phyloP scores from a whole-genome alignment of 2,329 filamentous ascomycete genomes.

The Arthroderma uncinatum region DNA sequence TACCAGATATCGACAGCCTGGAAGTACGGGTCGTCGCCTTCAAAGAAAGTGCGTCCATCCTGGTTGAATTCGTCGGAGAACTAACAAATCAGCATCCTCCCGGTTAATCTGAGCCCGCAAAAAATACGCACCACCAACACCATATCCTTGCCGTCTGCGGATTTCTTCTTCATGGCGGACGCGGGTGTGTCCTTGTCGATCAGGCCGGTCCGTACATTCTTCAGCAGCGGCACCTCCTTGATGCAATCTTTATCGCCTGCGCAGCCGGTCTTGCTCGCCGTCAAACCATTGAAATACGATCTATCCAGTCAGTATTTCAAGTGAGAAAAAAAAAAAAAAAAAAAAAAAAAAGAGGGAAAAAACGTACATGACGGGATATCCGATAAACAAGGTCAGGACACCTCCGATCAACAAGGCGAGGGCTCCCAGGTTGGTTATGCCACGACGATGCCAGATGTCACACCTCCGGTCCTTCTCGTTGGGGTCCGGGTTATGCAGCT shows the following conservation, averaged over 20 bases:
- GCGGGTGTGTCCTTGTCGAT: slow-evolving; percentile 59
- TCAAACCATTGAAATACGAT: neutral
- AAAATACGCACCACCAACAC: slow-evolving; percentile 44
- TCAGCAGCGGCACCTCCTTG: slow-evolving; percentile 41
- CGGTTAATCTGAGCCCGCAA: neutral
- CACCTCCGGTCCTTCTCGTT: slow-evolving; percentile 51
- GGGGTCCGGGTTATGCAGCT: slow-evolving; percentile 58
- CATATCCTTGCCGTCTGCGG: slow-evolving; percentile 49
- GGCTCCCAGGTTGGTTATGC: slow-evolving; percentile 53
- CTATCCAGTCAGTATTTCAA: neutral
- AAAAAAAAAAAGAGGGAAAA: slow-evolving; percentile 23
- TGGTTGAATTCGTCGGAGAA: slow-evolving; percentile 64
- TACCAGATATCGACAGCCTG: slow-evolving; percentile 61
- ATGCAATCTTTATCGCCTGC: slow-evolving; percentile 39
- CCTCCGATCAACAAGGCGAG: slow-evolving; percentile 50
- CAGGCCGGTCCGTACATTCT: slow-evolving; percentile 49
- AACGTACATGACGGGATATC: slow-evolving; percentile 56
- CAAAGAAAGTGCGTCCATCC: slow-evolving; percentile 57
- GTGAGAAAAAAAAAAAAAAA: too few species aligned
- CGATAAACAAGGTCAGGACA: slow-evolving; percentile 54
- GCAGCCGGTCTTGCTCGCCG: slow-evolving; percentile 19
- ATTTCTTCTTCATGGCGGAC: slow-evolving; percentile 45
- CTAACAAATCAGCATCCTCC: slow-evolving; percentile 21
- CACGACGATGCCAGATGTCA: slow-evolving; percentile 54
- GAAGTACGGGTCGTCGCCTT: slow-evolving; percentile 58